These are phyloP conservation scores for Kalmanozyma brasiliensis DNA, from an alignment of 1,284 basidiomycete genomes.

Conservation along the genomic window DNA sequence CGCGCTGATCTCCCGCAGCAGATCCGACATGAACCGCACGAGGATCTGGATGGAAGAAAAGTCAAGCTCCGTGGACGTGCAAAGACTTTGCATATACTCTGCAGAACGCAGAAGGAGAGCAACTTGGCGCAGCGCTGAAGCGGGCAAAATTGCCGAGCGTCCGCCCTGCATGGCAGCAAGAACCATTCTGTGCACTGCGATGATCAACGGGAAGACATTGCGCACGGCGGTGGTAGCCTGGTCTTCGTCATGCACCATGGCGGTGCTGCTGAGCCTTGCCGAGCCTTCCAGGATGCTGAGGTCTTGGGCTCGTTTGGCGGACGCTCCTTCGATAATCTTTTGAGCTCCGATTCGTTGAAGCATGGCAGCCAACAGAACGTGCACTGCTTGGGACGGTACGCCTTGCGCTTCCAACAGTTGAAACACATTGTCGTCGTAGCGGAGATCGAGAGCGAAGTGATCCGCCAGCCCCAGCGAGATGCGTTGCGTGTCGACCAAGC, in stretches of 20 bases:
- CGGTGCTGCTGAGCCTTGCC: slow-evolving; percentile 26
- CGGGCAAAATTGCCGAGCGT: neutral
- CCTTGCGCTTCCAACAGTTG: slow-evolving; percentile 12
- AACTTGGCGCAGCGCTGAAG: slow-evolving; percentile 20
- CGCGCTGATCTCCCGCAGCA: slow-evolving; percentile 18
- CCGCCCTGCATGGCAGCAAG: slow-evolving; percentile 8
- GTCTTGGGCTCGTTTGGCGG: slow-evolving; percentile 31
- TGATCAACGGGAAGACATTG: slow-evolving; percentile 35
- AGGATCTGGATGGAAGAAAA: slow-evolving; percentile 50
- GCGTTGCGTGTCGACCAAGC: slow-evolving; percentile 9
- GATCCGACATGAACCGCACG: slow-evolving; percentile 38
- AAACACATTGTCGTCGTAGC: slow-evolving; percentile 39
- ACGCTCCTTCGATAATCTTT: slow-evolving; percentile 18
- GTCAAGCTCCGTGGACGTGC: slow-evolving; percentile 41
- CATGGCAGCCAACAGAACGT: slow-evolving; percentile 28
- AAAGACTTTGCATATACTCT: slow-evolving; percentile 36
- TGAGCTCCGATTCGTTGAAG: slow-evolving; percentile 16
- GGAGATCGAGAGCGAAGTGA: slow-evolving; percentile 25
- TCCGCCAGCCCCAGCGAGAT: slow-evolving; percentile 21
- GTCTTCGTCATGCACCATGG: slow-evolving; percentile 31
- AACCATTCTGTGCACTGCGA: slow-evolving; percentile 20
- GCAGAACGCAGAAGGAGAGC: slow-evolving; percentile 29
- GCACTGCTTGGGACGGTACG: slow-evolving; percentile 4
- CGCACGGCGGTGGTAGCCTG: slow-evolving; percentile 37
- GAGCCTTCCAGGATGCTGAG: slow-evolving; percentile 46